Percentiles rank a stretch among this genome's conserved stretches.
phyloP scores from a whole-genome alignment of 805 yeast genomes.

The Candida schatavii region DNA sequence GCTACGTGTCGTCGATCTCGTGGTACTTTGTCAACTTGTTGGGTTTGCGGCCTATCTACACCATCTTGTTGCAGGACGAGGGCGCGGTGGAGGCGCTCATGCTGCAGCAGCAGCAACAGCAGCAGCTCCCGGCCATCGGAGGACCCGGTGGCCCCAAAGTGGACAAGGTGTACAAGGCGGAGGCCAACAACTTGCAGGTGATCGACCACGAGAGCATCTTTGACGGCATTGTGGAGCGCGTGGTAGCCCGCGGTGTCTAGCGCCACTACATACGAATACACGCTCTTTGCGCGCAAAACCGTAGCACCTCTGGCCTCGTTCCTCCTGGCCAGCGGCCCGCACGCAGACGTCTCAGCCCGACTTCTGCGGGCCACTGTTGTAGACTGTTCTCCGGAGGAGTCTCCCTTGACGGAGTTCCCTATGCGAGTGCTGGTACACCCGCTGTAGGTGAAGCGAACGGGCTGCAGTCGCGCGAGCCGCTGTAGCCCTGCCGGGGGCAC shows the following conservation, averaged over 20 bases:
- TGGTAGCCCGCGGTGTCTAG: slow-evolving; percentile 20
- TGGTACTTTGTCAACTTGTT: slow-evolving; percentile 91
- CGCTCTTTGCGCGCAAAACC: too few species aligned
- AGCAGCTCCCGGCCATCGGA: slow-evolving; percentile 37
- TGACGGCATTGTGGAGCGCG: slow-evolving; percentile 61
- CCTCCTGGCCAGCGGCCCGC: too few species aligned
- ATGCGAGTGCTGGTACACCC: too few species aligned
- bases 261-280: too few species aligned
- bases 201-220: slow-evolving; percentile 50
- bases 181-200: slow-evolving; percentile 73
- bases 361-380: too few species aligned
- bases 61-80: slow-evolving; percentile 59
- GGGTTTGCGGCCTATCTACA: slow-evolving; percentile 78
- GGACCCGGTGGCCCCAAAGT: slow-evolving; percentile 64
- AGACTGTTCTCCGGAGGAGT: too few species aligned
- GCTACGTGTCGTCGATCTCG: slow-evolving; percentile 91
- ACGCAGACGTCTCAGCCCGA: too few species aligned
- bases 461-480: too few species aligned
- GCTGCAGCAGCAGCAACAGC: slow-evolving; percentile 38
- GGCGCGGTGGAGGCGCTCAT: slow-evolving; percentile 45
- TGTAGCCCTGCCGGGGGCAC: too few species aligned
- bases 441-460: too few species aligned
- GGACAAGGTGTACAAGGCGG: slow-evolving; percentile 59
- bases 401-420: too few species aligned
- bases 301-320: too few species aligned